Base-by-base conservation (phyloP, 2,329 filamentous ascomycete species). In the Emergomyces orientalis region DNA sequence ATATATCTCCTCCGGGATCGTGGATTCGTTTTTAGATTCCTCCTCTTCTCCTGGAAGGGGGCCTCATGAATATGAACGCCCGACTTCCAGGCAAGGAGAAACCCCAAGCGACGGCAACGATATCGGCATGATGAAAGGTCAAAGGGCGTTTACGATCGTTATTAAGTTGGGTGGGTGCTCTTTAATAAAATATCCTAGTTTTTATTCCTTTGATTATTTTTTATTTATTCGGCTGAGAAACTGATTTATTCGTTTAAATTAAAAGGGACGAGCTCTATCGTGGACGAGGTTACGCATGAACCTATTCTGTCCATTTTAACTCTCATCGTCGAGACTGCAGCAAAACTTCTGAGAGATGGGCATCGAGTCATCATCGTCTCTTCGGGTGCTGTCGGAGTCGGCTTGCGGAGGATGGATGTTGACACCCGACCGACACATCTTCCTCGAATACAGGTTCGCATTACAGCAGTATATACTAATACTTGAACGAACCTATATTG, bases 331-430 rank as follows among this genome's bases (percentile, higher is more conserved):
- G 91, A 97, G 78, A 97, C 94, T 25, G 91, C 91, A 17, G 88
- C 93, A 61, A 89, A 87, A 72, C 82, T 99, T 52, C 87, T 87
- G 68, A 88, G 92, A 76, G 89, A 96, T 86, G 94, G 94, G 59
- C 92, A 99, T 75, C 86, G 88, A 70, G 94, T 99, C 60, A 88
- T 99, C 75, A 89, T 99, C 67, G 95, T 97, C 66, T 99, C 94
- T 2, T 99, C 94, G 0, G 94, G 94, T 64, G 94, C 94, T 74
- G 96, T 99, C 76, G 94, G 93, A 63, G 91, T 99, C 65, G 94
- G 92, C 7, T 81, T 99, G 65, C 86, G 90, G 63, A 86, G 91
- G 65, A 96, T 97, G 90, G 86, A 96, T 73, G 82, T 96, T 64
- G 86, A 90, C 34, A 88, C 89, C 71, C 84, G 91, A 68, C 94